Evolutionary conservation across 768 basidiomycete genomes (phyloP).

Genomic region (Suillus ampliporus): DNA sequence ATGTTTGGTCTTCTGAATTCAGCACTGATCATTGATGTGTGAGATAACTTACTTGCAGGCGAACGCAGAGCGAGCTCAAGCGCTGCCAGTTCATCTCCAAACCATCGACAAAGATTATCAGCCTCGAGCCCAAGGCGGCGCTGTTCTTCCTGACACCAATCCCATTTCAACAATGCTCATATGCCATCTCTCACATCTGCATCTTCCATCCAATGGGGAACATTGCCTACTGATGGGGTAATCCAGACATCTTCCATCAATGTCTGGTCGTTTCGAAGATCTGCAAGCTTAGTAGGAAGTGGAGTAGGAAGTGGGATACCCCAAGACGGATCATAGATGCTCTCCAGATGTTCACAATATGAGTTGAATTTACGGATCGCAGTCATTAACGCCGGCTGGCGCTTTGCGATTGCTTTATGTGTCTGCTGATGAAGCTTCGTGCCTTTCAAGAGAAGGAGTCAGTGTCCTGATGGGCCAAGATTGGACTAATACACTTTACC

Average conservation of each 20-base stretch:
- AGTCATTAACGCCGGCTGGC: conserved; percentile 29
- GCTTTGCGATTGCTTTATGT: conserved; percentile 31
- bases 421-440: conserved; percentile 39
- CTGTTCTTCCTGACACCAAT: conserved; percentile 39
- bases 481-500: not conserved
- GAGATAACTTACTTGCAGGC: conserved; percentile 17
- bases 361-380: conserved; percentile 36
- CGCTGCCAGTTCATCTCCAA: conserved; percentile 30
- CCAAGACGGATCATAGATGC: conserved; percentile 27
- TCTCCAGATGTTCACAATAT: conserved; percentile 28
- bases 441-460: conserved; percentile 11
- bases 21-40: not conserved
- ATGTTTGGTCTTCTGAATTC: not conserved
- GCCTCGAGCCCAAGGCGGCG: conserved; percentile 32
- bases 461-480: not conserved
- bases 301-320: conserved; percentile 40
- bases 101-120: conserved; percentile 45
- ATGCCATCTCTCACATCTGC: conserved; percentile 37
- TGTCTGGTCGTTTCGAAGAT: conserved; percentile 17
- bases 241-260: conserved; percentile 49
- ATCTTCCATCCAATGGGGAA: conserved; percentile 42
- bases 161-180: conserved; percentile 28
- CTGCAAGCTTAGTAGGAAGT: conserved; percentile 36
- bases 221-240: conserved; percentile 10
- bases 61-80: conserved; percentile 24